These are phyloP conservation scores for Aphanomyces astaci DNA, from an alignment of 352 stramenopile species.

Conservation along the genomic window DNA sequence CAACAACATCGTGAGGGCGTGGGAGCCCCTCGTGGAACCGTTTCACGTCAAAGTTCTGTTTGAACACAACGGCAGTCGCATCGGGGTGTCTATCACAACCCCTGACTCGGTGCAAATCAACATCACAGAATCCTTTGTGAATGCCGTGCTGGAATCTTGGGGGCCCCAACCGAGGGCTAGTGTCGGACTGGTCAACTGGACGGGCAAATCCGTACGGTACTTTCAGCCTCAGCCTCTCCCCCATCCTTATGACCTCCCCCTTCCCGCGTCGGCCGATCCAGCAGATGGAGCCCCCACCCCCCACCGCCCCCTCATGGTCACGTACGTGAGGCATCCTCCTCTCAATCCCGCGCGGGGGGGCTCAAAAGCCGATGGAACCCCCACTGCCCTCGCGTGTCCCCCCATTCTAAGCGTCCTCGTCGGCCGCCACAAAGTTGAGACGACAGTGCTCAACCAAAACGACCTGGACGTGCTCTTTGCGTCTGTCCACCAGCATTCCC, in stretches of 20 bases:
- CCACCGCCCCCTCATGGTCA: background rate
- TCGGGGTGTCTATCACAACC: background rate
- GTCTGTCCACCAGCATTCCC: background rate
- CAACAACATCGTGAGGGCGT: constrained; percentile 21
- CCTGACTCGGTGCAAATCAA: constrained; percentile 13
- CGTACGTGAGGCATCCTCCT: background rate
- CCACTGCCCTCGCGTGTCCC: background rate
- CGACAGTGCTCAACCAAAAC: constrained; percentile 17
- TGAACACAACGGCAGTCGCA: background rate
- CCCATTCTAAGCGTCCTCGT: constrained; percentile 18
- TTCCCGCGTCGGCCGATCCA: background rate
- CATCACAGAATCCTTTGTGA: constrained; percentile 19
- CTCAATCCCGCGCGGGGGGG: too few relatives aligned
- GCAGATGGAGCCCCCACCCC: background rate
- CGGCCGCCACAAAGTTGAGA: constrained; percentile 13
- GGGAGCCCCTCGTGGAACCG: constrained; percentile 14
- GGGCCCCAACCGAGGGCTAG: background rate
- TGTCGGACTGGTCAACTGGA: constrained; percentile 8
- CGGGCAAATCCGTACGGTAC: constrained; percentile 10
- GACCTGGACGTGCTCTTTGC: constrained; percentile 13
- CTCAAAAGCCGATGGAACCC: background rate
- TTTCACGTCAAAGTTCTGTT: background rate
- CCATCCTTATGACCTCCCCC: background rate
- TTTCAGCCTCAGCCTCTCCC: constrained; percentile 14
- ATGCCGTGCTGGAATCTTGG: background rate